Base-by-base conservation (phyloP, 75 land plant genomes). In the Cunninghamia lanceolata region DNA sequence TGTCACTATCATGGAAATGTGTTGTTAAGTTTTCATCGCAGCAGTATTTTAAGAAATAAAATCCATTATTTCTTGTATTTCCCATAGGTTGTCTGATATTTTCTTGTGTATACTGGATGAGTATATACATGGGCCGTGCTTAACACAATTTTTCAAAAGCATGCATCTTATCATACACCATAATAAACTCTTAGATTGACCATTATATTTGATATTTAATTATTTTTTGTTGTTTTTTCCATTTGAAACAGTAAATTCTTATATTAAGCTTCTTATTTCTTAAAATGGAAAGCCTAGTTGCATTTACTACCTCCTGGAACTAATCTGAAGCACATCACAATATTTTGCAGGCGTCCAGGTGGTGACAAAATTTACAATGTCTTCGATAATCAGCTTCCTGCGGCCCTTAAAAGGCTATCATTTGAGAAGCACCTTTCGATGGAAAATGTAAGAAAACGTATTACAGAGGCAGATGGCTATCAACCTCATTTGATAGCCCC, bases 401-500 rank as follows among this genome's bases (percentile, higher is more conserved):
- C 95, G 84, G 98, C 96, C n/a, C 89, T 97, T 43, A 97, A 96
- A 87, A 93, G 96, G 70, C 87, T 97, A 89, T 96, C 97, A 42
- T 97, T 97, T 89, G 99, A 97, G 87, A 96, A 91, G 88, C 98
- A 97, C 63, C 96, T 97, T 50, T 91, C 99, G 6, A 94, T 95
- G 92, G 98, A 97, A 47, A 97, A 97, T 91, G 99, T 97, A 13
- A 84, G 94, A 82, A 97, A 94, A 88, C 84, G 96, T 14, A 94
- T 97, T 53, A 94, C 95, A 76, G 99, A 97, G 87, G 99, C 99
- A 50, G 99, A 97, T 94, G 99, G 99, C 42, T 97, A 97, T 83
- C 99, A 97, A 78, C 99, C 99, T 56, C 99, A 97, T 92, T 86
- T 97, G 75, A 97, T 97, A 80, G 99, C 99, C 75, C 99, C 99